A percentile compares a stretch with the other conserved stretches of the same genome.
phyloP scores from a whole-genome alignment of 2,329 filamentous ascomycete genomes.

The Aureobasidium pullulans region DNA sequence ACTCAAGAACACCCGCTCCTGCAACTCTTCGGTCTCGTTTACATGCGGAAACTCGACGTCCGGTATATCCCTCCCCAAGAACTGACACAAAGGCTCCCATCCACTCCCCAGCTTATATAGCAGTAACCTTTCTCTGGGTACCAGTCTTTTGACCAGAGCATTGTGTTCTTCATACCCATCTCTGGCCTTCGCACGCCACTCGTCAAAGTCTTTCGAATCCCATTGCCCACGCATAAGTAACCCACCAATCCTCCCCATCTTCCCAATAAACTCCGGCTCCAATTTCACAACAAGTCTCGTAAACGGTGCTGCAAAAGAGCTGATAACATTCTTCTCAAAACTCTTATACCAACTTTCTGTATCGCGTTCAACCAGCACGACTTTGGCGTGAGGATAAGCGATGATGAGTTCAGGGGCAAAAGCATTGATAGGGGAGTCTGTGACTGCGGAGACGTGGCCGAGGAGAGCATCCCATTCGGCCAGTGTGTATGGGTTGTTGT shows the following conservation, averaged over 20 bases:
- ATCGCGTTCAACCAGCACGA: slow-evolving; percentile 28
- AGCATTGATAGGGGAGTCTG: slow-evolving; percentile 27
- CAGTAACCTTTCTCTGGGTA: slow-evolving; percentile 24
- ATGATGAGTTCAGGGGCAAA: slow-evolving; percentile 30
- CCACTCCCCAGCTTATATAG: slow-evolving; percentile 22
- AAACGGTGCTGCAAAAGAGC: neutral
- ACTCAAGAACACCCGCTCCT: neutral
- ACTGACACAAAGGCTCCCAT: slow-evolving; percentile 27
- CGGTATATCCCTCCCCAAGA: slow-evolving; percentile 22
- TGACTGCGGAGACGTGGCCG: slow-evolving; percentile 25
- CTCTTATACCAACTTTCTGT: slow-evolving; percentile 22
- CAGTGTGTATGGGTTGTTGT: slow-evolving; percentile 14
- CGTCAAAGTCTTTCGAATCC: neutral
- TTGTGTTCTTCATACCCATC: slow-evolving; percentile 15
- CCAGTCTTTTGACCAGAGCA: slow-evolving; percentile 16
- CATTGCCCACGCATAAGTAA: neutral
- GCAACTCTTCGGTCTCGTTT: slow-evolving; percentile 12
- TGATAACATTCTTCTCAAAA: slow-evolving; percentile 8
- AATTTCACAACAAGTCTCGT: neutral
- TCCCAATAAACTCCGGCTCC: neutral
- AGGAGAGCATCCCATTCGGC: slow-evolving; percentile 27
- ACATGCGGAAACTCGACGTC: slow-evolving; percentile 20
- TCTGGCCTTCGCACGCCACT: neutral
- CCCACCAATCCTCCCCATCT: neutral
- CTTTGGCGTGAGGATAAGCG: slow-evolving; percentile 32